Percentiles rank a stretch among this genome's conserved stretches.
Conservation (phyloP, 2,329 filamentous ascomycete species). For the Teratosphaeria nubilosa region DNA sequence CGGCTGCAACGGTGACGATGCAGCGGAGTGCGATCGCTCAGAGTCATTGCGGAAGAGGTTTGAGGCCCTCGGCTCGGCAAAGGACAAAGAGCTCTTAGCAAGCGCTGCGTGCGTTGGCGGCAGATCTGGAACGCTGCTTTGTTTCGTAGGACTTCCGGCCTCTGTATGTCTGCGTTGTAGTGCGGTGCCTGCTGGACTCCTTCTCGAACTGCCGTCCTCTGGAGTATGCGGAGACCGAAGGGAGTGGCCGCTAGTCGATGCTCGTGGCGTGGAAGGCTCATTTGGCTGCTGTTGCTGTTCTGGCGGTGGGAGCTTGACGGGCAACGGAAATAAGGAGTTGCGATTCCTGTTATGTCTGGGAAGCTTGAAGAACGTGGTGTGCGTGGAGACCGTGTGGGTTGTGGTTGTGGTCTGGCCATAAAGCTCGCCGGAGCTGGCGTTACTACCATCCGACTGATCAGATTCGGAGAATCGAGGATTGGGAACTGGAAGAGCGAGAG, state of each 20-base stretch:
- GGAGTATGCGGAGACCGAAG: constrained; percentile 17
- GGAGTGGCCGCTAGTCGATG: constrained; percentile 22
- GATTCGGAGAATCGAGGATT: constrained; percentile 63
- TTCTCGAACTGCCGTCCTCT: background rate
- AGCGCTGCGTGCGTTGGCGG: constrained; percentile 42
- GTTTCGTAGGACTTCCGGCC: constrained; percentile 13
- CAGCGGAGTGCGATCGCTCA: constrained; percentile 53
- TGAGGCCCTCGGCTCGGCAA: constrained; percentile 34
- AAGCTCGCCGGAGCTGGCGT: constrained; percentile 43
- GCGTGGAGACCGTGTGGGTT: constrained; percentile 46
- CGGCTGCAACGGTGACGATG: constrained; percentile 48
- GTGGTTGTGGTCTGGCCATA: constrained; percentile 51
- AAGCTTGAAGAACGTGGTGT: constrained; percentile 68
- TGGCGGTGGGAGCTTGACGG: constrained; percentile 53
- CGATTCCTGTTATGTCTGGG: constrained; percentile 67
- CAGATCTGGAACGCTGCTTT: constrained; percentile 20
- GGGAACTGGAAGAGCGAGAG: constrained; percentile 53
- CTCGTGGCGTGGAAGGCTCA: constrained; percentile 27
- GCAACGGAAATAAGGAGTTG: constrained; percentile 77
- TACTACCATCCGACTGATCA: constrained; percentile 72
- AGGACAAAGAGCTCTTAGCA: constrained; percentile 36
- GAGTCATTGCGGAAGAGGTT: constrained; percentile 51
- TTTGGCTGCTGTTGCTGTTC: constrained; percentile 20
- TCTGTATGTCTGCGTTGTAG: constrained; percentile 20
- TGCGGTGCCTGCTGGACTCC: constrained; percentile 10